Base-by-base conservation (phyloP, 495 filamentous ascomycete genomes). In the Daldinia concentrica region DNA sequence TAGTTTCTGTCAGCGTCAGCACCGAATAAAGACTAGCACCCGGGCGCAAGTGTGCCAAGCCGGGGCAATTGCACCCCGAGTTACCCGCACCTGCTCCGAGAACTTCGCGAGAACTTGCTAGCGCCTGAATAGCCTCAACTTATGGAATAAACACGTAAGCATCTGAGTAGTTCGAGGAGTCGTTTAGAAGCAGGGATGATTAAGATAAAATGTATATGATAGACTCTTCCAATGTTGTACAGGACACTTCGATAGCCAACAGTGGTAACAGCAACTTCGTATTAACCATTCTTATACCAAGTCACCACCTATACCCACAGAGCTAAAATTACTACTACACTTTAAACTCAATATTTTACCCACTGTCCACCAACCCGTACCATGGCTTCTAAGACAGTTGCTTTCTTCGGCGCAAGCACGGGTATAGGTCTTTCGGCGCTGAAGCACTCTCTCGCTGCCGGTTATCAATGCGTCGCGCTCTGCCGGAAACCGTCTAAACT, bases 401-500 rank as follows among this genome's bases (percentile, higher is more conserved):
- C 86, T 66, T 86, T 89, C 79, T 85, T 89, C 68, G 87, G 87
- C 73, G 86, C 86, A 27, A 89, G 86, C 41, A 84, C 82, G 62
- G 87, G 84, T 66, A 81, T 77, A 70, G 82, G 78, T 43, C 72
- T 80, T 51, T 64, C 80, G 0, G 82, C 83, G 45, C 83, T 90
- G 27, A 81, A 80, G 8, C 79, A 79, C 43, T 75, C 83, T 8
- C 83, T 91, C 48, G 78, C 82, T 11, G 81, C 82, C 2, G 84
- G 85, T 51, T 83, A 88, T 64, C 75, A 77, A 39, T 85, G 82
- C 75, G 75, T 82, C 57, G 83, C 88, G 19, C 83, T 90, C 6
- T 89, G 82, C 66, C 89, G 91, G 26, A 87, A 82, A 3, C 89
- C 91, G 4, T 68, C 83, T 51, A 92, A 90, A 75, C 89, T 93